Base-by-base conservation (phyloP, 192 early-diverging fungal species). In the Gaertneriomyces semiglobifer region DNA sequence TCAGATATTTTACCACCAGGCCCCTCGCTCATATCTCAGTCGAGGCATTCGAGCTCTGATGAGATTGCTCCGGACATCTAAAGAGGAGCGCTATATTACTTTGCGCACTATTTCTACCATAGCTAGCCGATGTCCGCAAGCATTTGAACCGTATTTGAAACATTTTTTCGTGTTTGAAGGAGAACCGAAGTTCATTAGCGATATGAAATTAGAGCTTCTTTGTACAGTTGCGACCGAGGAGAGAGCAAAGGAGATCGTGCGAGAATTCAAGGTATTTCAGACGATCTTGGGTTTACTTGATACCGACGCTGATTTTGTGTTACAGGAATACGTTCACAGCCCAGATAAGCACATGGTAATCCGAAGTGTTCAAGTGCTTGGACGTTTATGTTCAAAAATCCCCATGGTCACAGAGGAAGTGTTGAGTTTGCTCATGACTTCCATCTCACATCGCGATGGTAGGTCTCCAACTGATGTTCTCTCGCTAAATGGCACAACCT, bases 151-250 rank as follows among this genome's bases (percentile, higher is more conserved):
- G 14, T 82, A 88, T 71, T 71, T 89, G 47, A 86, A 85, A 44
- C 85, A 87, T 70, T 98, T 98, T 73, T 93, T 88, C 65, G 79
- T 93, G 12, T 84, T 87, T 39, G 84, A 88, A 0, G 83, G 84
- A 6, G 94, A 97, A 47, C 84, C 92, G 10, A 75, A 75, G 10
- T 91, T 88, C 72, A 84, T 93, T 56, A 85, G 90, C 42, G 82
- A 90, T 55, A 59, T 90, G 52, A 95, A 98, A 73, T 74, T 98
- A 65, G 88, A 91, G 41, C 92, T 97, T 40, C 63, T 98, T 67
- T 87, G 83, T 14, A 64, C 80, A 19, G 67, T 94, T 16, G 89
- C 84, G 1, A 80, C 81, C 5, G 79, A 82, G n/a, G 79, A 68
- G 44, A 93, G 93, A 71, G 87, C 86, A 16, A 77, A 65, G 1